Base-by-base conservation (phyloP, 108 stramenopile genomes). In the Nitzschia sp. region DNA sequence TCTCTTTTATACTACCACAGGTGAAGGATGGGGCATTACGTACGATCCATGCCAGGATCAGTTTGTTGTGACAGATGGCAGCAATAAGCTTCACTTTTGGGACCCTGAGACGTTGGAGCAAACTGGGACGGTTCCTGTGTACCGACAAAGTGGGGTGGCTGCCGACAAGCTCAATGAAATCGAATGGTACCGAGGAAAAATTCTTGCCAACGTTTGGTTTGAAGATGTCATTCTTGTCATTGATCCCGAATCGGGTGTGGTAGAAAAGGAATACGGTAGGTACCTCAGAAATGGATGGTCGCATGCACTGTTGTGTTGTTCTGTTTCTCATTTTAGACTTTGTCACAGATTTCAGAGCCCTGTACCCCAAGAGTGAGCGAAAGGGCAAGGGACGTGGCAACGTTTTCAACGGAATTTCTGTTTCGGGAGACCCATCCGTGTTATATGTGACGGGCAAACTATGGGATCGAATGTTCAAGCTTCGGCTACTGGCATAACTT, bases 1-100 rank as follows among this genome's bases (percentile, higher is more conserved):
- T 57, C 37, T 37, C 7, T 94, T 82, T 53, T 34, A 56, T 0
- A 88, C 93, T 0, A 90, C 92, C 11, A 59, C 43, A 0, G 61
- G 78, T 41, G 79, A 94, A 65, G 93, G 93, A 25, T 94, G 93
- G 93, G 93, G 93, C 11, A 85, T 94, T 11, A 91, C 90, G 6
- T 88, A 85, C 67, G 87, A 88, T 65, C 54, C 53, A 17, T 48
- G 56, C 3, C 80, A 77, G 10, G 69, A 80, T 55, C 83, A 90
- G 54, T 81, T 94, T 34, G 83, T 94, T 52, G 89, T 87, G 7
- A 87, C 80, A 39, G 93, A 94, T 70, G 93, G 93, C 60, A 81
- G 83, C 21, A 12, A 60, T 6, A 73, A 69, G 41, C 71, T 94
- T 8, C 85, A 82, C 51, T 90, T 94, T 71, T 91, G 90, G 90